Evolutionary conservation across 1,284 basidiomycete species (phyloP).

Genomic region (Kalmanozyma brasiliensis): DNA sequence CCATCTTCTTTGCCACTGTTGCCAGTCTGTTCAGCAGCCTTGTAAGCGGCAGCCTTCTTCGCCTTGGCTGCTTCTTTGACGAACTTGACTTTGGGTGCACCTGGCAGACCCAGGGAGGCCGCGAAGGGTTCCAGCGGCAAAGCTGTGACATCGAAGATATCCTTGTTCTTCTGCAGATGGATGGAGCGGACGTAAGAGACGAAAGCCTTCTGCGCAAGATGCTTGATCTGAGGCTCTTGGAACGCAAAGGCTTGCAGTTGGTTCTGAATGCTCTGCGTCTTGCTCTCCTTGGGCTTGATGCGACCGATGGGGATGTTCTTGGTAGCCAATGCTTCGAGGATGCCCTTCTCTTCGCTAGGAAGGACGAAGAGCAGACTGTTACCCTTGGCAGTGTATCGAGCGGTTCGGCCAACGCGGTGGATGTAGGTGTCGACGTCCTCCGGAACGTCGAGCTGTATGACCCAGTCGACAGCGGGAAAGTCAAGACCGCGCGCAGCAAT

Average conservation of each 20-base stretch:
- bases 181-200: constrained; percentile 95
- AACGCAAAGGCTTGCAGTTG: constrained; percentile 93
- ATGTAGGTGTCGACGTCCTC: constrained; percentile 99
- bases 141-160: constrained; percentile 85
- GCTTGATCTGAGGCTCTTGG: constrained; percentile 96
- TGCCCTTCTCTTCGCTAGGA: constrained; percentile 92
- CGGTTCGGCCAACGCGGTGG: constrained; percentile 94
- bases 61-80: constrained; percentile 77
- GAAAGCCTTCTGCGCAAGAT: constrained; percentile 95
- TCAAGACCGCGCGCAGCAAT: constrained; percentile 96
- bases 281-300: constrained; percentile 91
- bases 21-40: constrained; percentile 42
- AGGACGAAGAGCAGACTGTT: constrained; percentile 84
- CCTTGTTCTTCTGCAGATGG: constrained; percentile 92
- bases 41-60: constrained; percentile 75
- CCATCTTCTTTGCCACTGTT: constrained; percentile 19
- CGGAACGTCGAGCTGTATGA: constrained; percentile 94
- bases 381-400: constrained; percentile 89
- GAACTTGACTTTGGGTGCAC: constrained; percentile 95
- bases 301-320: constrained; percentile 77
- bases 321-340: constrained; percentile 77
- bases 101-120: constrained; percentile 88
- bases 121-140: constrained; percentile 87
- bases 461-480: constrained; percentile 97
- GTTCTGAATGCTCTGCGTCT: constrained; percentile 84